Evolutionary conservation across 495 filamentous ascomycete genomes (phyloP), one percentile per base, ranked within the genome.

Genomic region (Diplogelasinospora grovesii): DNA sequence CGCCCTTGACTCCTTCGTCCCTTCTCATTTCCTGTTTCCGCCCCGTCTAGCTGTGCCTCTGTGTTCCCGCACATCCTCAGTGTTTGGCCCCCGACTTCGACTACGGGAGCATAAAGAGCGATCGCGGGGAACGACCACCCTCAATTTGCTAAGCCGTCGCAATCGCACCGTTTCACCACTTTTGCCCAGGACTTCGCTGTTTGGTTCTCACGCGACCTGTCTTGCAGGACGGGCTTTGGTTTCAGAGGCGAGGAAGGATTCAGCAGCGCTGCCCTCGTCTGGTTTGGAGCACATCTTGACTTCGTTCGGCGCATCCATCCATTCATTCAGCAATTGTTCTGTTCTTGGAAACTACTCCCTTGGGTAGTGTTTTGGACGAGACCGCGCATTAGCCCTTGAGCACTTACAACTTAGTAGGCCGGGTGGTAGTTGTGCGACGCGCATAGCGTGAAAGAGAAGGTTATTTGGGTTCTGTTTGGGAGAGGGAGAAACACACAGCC

Each of bases 181-280:
- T n/a, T n/a, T n/a, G n/a, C n/a, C n/a, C 15, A 33, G 13, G 30
- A 18, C 30, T 31, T 28, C 38, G 25, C 10, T 9, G 27, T 13
- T 11, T 14, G 10, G 8, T 33, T 33, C n/a, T 15, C 21, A 6
- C 30, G 30, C 14, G 9, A 18, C 30, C 30, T 18, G 28, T 15
- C 28, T 14, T n/a, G n/a, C n/a, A n/a, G n/a, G n/a, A n/a, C n/a
- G 11, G 23, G 14, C 9, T 24, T 56, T 27, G 23, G n/a, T 32
- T 33, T 15, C 24, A 19, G 11, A 32, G 21, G 16, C 13, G 22
- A 15, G 20, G 37, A 34, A 47, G 58, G 58, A 59, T 59, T 50
- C 58, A 61, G 58, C 58, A 54, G 58, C 34, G 58, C 58, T 61
- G 58, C 59, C 53, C 54, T 41, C 40, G n/a, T n/a, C n/a, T n/a